A percentile compares a stretch with the other conserved stretches of the same genome.
phyloP scores from a whole-genome alignment of 192 early-diverging fungal species.

The Rhizophagus prolifer region DNA sequence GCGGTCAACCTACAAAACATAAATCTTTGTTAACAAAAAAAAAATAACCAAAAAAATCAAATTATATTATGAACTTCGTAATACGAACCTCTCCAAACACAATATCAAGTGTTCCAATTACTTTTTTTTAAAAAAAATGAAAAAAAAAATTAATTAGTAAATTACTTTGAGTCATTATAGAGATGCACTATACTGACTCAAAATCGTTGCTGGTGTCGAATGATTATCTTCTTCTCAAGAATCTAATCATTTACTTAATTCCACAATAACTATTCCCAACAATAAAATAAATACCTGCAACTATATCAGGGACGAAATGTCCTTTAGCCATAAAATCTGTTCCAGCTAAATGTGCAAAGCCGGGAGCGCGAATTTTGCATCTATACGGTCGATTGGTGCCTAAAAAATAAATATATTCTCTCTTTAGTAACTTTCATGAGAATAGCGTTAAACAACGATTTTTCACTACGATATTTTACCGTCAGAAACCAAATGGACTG shows the following conservation, averaged over 20 bases:
- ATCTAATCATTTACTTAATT: neutral
- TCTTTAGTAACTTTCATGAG: neutral
- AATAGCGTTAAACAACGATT: neutral
- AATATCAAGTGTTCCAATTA: conserved; percentile 98
- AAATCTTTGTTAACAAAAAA: too few species aligned
- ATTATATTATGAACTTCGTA: neutral
- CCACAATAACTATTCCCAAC: neutral
- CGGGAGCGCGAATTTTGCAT: conserved; percentile 96
- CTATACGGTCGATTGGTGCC: conserved; percentile 95
- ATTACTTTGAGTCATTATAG: neutral
- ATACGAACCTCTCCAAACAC: conserved; percentile 94
- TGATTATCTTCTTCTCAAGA: too few species aligned
- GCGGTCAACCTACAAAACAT: too few species aligned
- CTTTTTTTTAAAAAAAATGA: conserved; percentile 30
- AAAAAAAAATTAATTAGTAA: neutral
- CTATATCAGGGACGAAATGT: conserved; percentile 92
- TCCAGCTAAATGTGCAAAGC: conserved; percentile 89
- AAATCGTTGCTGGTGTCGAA: too few species aligned
- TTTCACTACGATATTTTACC: neutral
- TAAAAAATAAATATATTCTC: conserved; percentile 67
- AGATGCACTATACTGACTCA: too few species aligned
- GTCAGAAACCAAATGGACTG: conserved; percentile 21
- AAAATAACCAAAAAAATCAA: too few species aligned
- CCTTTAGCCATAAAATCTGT: conserved; percentile 89
- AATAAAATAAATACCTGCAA: conserved; percentile 50